Evolutionary conservation across 305 asterid genomes (phyloP).

Genomic region (Fraxinus dipetala): DNA sequence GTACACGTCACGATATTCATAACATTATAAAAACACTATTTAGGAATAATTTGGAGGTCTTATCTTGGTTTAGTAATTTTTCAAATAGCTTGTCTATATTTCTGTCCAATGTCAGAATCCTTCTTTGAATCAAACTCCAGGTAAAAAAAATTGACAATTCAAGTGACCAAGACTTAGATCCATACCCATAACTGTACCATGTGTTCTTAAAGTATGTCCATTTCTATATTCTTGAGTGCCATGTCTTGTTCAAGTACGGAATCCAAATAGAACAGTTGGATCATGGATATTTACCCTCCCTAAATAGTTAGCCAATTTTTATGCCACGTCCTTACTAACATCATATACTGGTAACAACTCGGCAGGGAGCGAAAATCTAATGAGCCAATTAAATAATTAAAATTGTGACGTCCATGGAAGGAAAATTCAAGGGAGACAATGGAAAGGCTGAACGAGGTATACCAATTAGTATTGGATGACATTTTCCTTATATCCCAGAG

Average conservation of each 20-base stretch:
- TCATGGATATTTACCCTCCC: background rate
- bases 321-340: background rate
- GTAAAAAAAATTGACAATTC: background rate
- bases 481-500: constrained; percentile 91
- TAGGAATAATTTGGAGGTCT: background rate
- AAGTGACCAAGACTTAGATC: background rate
- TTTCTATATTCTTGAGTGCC: background rate
- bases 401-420: background rate
- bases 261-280: background rate
- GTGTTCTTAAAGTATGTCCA: background rate
- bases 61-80: background rate
- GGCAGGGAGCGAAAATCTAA: background rate
- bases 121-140: background rate
- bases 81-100: background rate
- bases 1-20: background rate
- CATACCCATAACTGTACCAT: background rate
- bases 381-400: background rate
- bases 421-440: background rate
- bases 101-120: background rate
- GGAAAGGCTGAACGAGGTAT: constrained; percentile 11
- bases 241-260: background rate
- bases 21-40: background rate
- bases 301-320: background rate
- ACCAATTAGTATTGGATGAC: constrained; percentile 59
- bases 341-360: background rate